Evolutionary conservation across 495 filamentous ascomycete species (phyloP).

Genomic region (Acidiella bohemica): DNA sequence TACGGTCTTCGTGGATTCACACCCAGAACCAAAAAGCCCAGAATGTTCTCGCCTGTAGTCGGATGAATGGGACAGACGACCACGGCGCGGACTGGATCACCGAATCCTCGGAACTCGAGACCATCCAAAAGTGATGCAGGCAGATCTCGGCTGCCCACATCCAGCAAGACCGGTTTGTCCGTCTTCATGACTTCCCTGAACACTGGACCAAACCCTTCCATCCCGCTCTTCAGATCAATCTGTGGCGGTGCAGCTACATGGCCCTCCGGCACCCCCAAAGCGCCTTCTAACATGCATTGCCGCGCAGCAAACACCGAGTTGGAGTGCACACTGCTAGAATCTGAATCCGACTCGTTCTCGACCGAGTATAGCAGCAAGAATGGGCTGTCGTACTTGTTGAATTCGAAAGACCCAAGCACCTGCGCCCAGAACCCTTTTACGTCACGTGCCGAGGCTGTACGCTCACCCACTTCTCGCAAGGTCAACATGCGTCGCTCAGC

Average conservation of each 20-base stretch:
- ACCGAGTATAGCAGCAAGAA: conserved; percentile 54
- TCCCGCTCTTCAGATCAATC: conserved; percentile 46
- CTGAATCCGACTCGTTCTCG: conserved; percentile 44
- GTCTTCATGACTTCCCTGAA: conserved; percentile 55
- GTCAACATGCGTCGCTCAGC: conserved; percentile 54
- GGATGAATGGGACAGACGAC: conserved; percentile 60
- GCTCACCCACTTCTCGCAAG: conserved; percentile 55
- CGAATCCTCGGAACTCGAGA: conserved; percentile 49
- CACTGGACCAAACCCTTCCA: conserved; percentile 49
- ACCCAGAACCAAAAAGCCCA: conserved; percentile 58
- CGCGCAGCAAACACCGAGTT: conserved; percentile 41
- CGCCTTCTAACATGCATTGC: conserved; percentile 45
- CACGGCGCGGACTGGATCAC: conserved; percentile 47
- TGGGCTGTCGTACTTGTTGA: conserved; percentile 48
- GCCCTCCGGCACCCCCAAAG: conserved; percentile 46
- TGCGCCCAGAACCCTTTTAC: conserved; percentile 49
- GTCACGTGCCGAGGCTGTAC: conserved; percentile 51
- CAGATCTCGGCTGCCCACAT: conserved; percentile 43
- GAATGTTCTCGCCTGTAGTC: conserved; percentile 46
- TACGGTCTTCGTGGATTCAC: conserved; percentile 55
- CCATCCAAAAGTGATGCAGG: conserved; percentile 45
- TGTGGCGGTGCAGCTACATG: conserved; percentile 38
- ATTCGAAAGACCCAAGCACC: conserved; percentile 43
- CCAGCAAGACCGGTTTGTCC: conserved; percentile 44
- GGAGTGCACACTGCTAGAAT: conserved; percentile 47